Conservation (phyloP, 1,139 yeast species). For the Zygosaccharomyces pseudobailii region DNA sequence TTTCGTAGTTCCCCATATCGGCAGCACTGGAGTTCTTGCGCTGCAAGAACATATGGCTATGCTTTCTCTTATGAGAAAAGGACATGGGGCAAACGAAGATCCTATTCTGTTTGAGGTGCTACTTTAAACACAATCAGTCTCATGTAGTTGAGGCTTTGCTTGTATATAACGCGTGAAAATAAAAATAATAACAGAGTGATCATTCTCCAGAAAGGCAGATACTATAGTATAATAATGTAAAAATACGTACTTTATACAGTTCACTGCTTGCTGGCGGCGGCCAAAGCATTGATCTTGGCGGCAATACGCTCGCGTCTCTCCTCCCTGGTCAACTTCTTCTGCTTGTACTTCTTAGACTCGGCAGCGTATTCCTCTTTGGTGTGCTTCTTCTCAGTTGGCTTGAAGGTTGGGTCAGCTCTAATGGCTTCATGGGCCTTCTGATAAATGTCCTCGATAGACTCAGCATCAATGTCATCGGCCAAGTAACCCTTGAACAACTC, state of each 20-base stretch:
- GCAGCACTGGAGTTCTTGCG: slow-evolving; percentile 14
- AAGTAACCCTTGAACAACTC: slow-evolving; percentile 94
- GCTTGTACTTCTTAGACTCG: slow-evolving; percentile 88
- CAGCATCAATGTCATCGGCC: slow-evolving; percentile 96
- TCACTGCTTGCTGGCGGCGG: slow-evolving; percentile 14
- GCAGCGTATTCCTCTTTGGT: slow-evolving; percentile 98
- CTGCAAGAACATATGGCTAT: slow-evolving; percentile 14
- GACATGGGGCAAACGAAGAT: slow-evolving; percentile 4
- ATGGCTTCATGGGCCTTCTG: slow-evolving; percentile 89
- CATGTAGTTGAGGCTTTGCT: not conserved
- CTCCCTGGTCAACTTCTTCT: slow-evolving; percentile 81
- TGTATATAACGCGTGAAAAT: not conserved
- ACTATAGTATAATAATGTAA: not conserved
- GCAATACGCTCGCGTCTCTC: slow-evolving; percentile 87
- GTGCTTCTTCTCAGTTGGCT: slow-evolving; percentile 89
- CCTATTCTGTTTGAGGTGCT: not conserved
- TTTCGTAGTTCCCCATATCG: slow-evolving; percentile 10
- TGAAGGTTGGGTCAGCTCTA: slow-evolving; percentile 93
- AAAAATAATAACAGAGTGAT: not conserved
- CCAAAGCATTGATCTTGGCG: slow-evolving; percentile 84
- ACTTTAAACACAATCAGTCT: not conserved
- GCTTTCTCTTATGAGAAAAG: slow-evolving; percentile 15
- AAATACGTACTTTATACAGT: not conserved
- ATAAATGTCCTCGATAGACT: slow-evolving; percentile 94
- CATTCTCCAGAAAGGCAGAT: not conserved